Base-by-base conservation (phyloP, 306 rosid genomes). In the Quillaja saponaria region DNA sequence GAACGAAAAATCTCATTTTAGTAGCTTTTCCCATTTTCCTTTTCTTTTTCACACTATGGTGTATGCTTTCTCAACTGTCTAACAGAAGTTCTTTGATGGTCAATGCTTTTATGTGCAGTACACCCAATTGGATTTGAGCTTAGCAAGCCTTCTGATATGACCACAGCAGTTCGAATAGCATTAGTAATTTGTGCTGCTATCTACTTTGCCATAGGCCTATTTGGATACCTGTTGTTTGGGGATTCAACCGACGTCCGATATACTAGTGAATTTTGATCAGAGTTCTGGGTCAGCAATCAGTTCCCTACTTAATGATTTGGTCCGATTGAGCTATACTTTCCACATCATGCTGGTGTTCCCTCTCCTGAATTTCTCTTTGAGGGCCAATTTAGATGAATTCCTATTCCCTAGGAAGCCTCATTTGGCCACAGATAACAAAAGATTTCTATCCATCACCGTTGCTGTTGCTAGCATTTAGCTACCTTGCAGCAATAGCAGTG, bases 61-160 rank as follows among this genome's bases (percentile, higher is more conserved):
- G 12, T 11, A 31, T 11, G 18, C 34, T 11, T 34, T 13, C 6
- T 28, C 15, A 20, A 39, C 2, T 19, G 17, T 33, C 34, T 41
- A 6, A 39, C 16, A 11, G n/a, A 16, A 45, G 13, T 6, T 13
- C 49, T 20, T 41, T 58, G 44, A 12, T 40, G 5, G 13, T 31
- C 19, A 35, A 35, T 53, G 42, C 7, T 52, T 41, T 33, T 63
- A 25, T 46, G 47, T 71, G 65, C 88, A 92, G 99, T 92, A 56
- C 99, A 92, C 71, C 99, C 96, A 3, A 89, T 92, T 66, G 95
- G 86, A 15, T 82, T 80, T 63, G 99, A 88, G 86, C 87, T 89
- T 7, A 77, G 78, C 8, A 84, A 74, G 55, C 76, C 88, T 51
- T 84, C 95, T 0, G 78, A 89, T 14, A 92, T 92, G 99, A 67